Evolutionary conservation across 805 yeast species (phyloP).

Genomic region (Tetrapisispora iriomotensis): DNA sequence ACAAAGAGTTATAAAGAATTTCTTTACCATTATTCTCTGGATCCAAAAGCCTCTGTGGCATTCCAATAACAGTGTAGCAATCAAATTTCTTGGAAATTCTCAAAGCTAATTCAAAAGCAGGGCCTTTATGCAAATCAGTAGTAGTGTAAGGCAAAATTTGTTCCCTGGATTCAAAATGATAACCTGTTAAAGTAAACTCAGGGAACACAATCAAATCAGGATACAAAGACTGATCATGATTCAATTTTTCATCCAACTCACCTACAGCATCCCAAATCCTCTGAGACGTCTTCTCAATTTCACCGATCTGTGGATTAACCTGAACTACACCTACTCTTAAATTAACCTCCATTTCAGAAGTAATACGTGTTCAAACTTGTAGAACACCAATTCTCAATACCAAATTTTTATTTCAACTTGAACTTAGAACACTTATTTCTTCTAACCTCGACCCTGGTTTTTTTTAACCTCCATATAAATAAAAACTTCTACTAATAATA

Average conservation of each 20-base stretch:
- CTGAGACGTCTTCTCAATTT: constrained; percentile 41
- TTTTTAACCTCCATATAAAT: too few species aligned
- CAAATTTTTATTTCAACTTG: too few species aligned
- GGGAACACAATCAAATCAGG: constrained; percentile 73
- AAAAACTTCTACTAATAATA: too few species aligned
- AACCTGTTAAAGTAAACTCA: constrained; percentile 78
- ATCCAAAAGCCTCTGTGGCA: constrained; percentile 47
- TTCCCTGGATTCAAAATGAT: constrained; percentile 44
- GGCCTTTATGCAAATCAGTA: constrained; percentile 31
- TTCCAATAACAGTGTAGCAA: constrained; percentile 71
- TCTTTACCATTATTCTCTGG: constrained; percentile 4
- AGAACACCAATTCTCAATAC: too few species aligned
- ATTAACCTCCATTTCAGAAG: not conserved
- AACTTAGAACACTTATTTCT: too few species aligned
- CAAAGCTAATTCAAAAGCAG: constrained; percentile 47
- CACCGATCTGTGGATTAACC: constrained; percentile 54
- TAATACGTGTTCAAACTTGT: too few species aligned
- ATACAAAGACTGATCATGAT: constrained; percentile 9
- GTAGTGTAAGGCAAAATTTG: constrained; percentile 52
- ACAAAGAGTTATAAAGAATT: constrained; percentile 58
- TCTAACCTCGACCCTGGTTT: too few species aligned
- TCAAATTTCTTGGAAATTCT: constrained; percentile 38
- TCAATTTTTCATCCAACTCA: constrained; percentile 2
- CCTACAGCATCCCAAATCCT: constrained; percentile 35
- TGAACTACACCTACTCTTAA: constrained; percentile 59